These are phyloP conservation scores for Eremothecium sinecaudum DNA, from an alignment of 1,139 yeast species.

Conservation along the genomic window DNA sequence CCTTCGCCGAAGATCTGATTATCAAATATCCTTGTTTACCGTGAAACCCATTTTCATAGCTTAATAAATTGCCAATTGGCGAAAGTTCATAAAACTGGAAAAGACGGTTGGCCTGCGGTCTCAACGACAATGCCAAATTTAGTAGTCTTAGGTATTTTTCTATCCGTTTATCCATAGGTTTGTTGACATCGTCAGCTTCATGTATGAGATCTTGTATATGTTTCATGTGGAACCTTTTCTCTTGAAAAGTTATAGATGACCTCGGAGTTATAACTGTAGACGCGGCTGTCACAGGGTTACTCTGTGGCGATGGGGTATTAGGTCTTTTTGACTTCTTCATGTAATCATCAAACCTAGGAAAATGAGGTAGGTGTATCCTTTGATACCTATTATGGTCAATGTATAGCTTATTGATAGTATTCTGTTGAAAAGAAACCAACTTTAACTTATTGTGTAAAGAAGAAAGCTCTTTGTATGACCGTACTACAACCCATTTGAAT, in stretches of 20 bases:
- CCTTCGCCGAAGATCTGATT: constrained; percentile 69
- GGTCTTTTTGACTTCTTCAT: constrained; percentile 7
- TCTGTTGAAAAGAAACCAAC: constrained; percentile 38
- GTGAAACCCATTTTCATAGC: constrained; percentile 70
- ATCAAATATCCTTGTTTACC: constrained; percentile 87
- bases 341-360: constrained; percentile 24
- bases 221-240: constrained; percentile 21
- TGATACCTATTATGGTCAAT: constrained; percentile 21
- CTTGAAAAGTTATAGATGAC: constrained; percentile 19
- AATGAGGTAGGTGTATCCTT: constrained; percentile 26
- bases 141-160: constrained; percentile 58
- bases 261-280: constrained; percentile 7
- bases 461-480: constrained; percentile 61
- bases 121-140: constrained; percentile 49
- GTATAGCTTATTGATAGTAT: constrained; percentile 21
- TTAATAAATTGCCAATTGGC: constrained; percentile 73
- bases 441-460: constrained; percentile 61
- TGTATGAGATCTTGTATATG: constrained; percentile 28
- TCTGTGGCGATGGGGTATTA: neutral
- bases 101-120: constrained; percentile 72
- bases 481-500: constrained; percentile 70
- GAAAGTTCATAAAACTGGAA: constrained; percentile 86
- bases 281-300: neutral
- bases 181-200: constrained; percentile 21
- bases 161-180: constrained; percentile 33